Percentiles rank a stretch among this genome's conserved stretches.
Evolutionary conservation across 2,329 filamentous ascomycete species (phyloP).

Genomic region (Cladosporium velox): DNA sequence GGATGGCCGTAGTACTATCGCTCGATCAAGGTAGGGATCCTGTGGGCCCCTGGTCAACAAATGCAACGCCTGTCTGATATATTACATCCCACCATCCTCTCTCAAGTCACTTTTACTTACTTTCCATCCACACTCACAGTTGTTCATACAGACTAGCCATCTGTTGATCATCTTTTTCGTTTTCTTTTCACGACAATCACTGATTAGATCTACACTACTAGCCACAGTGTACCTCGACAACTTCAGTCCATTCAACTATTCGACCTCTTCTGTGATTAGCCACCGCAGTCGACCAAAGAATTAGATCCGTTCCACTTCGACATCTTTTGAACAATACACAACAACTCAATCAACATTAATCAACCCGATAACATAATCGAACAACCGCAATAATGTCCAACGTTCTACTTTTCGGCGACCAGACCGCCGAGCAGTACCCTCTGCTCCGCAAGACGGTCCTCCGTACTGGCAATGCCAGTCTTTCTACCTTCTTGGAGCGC

Average conservation of each 20-base stretch:
- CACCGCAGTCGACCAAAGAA: slow-evolving; percentile 32
- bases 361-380: slow-evolving; percentile 16
- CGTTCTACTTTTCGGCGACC: slow-evolving; percentile 68
- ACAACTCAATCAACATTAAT: slow-evolving; percentile 21
- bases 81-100: slow-evolving; percentile 15
- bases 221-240: slow-evolving; percentile 19
- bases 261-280: slow-evolving; percentile 37
- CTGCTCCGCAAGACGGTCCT: slow-evolving; percentile 56
- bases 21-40: slow-evolving; percentile 19
- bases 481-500: slow-evolving; percentile 64
- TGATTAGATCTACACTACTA: slow-evolving; percentile 17
- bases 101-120: slow-evolving; percentile 9
- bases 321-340: neutral
- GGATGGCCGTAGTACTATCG: slow-evolving; percentile 18
- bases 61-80: slow-evolving; percentile 22
- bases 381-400: slow-evolving; percentile 42
- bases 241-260: slow-evolving; percentile 13
- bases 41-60: slow-evolving; percentile 20
- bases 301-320: neutral
- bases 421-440: slow-evolving; percentile 67
- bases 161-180: slow-evolving; percentile 33
- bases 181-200: slow-evolving; percentile 22
- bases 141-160: slow-evolving; percentile 37
- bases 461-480: slow-evolving; percentile 57
- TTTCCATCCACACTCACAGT: slow-evolving; percentile 16